Conservation (phyloP, 495 filamentous ascomycete species). For the Collariella sp. region DNA sequence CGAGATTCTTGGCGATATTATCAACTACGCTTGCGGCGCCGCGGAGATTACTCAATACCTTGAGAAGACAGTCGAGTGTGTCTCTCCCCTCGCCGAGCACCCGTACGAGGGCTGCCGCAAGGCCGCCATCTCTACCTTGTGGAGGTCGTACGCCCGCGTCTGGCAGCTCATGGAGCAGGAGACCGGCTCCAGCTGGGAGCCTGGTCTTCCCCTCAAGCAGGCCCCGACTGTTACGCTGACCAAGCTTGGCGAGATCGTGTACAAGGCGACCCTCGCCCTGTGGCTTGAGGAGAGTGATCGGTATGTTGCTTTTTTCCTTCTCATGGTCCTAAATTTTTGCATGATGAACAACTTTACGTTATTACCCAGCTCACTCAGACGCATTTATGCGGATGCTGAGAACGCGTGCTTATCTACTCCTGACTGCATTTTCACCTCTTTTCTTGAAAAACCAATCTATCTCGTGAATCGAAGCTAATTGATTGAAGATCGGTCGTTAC, state of each 20-base stretch:
- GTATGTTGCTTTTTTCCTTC: slow-evolving; percentile 47
- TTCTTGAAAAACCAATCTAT: background rate
- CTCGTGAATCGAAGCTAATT: slow-evolving; percentile 32
- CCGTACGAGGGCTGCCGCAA: slow-evolving; percentile 89
- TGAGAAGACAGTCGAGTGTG: slow-evolving; percentile 76
- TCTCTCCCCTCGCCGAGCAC: slow-evolving; percentile 75
- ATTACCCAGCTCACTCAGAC: slow-evolving; percentile 99
- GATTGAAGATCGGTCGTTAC: slow-evolving; percentile 66
- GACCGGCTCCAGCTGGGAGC: slow-evolving; percentile 72
- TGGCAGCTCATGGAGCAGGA: slow-evolving; percentile 78
- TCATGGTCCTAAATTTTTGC: slow-evolving; percentile 17
- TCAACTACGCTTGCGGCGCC: slow-evolving; percentile 68
- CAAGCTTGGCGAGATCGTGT: slow-evolving; percentile 82
- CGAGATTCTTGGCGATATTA: slow-evolving; percentile 86
- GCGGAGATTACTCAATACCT: slow-evolving; percentile 70
- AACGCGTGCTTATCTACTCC: slow-evolving; percentile 55
- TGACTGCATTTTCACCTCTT: slow-evolving; percentile 19
- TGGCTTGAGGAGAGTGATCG: slow-evolving; percentile 89
- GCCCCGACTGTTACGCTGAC: slow-evolving; percentile 65
- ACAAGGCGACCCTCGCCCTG: slow-evolving; percentile 70
- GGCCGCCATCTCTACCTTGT: slow-evolving; percentile 79
- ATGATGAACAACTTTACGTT: slow-evolving; percentile 90
- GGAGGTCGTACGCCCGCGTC: slow-evolving; percentile 86
- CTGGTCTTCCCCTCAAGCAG: slow-evolving; percentile 75
- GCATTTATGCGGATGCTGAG: slow-evolving; percentile 77